phyloP scores from a whole-genome alignment of 1,139 yeast genomes.

The Sporopachydermia cereana region DNA sequence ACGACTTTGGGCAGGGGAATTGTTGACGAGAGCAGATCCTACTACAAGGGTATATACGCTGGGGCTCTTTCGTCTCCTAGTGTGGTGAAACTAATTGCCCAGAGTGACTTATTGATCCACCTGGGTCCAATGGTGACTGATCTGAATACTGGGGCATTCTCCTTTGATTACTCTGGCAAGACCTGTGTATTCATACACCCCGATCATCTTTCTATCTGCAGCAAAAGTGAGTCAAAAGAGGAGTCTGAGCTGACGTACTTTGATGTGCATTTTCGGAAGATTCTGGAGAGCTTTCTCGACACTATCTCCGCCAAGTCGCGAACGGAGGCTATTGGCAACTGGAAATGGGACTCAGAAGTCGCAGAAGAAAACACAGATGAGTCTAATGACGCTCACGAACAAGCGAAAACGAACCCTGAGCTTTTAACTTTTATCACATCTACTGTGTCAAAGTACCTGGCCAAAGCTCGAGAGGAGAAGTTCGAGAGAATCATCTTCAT shows the following conservation, averaged over 20 bases:
- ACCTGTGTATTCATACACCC: slow-evolving; percentile 29
- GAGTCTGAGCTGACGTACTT: neutral
- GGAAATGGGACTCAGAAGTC: slow-evolving; percentile 1
- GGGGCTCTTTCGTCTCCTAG: slow-evolving; percentile 39
- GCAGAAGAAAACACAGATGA: neutral
- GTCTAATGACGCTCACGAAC: neutral
- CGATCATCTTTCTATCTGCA: slow-evolving; percentile 33
- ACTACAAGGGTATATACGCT: slow-evolving; percentile 54
- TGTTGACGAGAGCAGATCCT: slow-evolving; percentile 47
- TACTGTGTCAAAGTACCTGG: neutral
- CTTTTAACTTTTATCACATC: neutral
- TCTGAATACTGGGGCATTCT: slow-evolving; percentile 32
- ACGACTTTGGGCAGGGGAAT: slow-evolving; percentile 43
- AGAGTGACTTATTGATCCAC: slow-evolving; percentile 25
- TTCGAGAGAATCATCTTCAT: slow-evolving; percentile 32
- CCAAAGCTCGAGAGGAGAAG: neutral
- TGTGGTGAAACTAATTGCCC: slow-evolving; percentile 26
- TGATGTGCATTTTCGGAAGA: slow-evolving; percentile 10
- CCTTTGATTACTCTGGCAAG: slow-evolving; percentile 25
- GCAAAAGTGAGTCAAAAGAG: slow-evolving; percentile 11
- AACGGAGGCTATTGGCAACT: neutral
- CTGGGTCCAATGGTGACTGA: slow-evolving; percentile 30
- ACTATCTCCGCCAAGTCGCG: slow-evolving; percentile 45
- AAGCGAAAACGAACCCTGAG: neutral
- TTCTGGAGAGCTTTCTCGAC: slow-evolving; percentile 18